phyloP scores from a whole-genome alignment of 2,329 filamentous ascomycete species.

The Aspergillus carbonarius region DNA sequence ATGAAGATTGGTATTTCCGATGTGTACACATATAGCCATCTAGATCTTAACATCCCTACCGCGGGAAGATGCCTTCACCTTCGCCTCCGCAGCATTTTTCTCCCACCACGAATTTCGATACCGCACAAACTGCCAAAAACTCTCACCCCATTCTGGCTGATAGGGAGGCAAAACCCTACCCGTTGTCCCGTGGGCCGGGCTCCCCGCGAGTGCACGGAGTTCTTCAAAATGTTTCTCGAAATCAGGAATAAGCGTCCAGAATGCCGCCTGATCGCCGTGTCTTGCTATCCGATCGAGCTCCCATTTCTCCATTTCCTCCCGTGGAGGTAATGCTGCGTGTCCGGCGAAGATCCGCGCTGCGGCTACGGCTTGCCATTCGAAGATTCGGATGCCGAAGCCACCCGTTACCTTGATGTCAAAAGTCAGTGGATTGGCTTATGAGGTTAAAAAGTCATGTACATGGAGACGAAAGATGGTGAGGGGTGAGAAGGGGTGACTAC shows the following conservation, averaged over 20 bases:
- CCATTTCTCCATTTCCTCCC: conserved; percentile 55
- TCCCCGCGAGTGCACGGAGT: conserved; percentile 37
- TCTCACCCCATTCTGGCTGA: background rate
- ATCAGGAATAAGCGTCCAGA: conserved; percentile 56
- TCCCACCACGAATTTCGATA: background rate
- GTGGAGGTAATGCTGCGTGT: conserved; percentile 49
- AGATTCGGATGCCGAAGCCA: conserved; percentile 61
- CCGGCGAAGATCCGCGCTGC: conserved; percentile 59
- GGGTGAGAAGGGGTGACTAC: background rate
- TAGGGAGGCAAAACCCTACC: background rate
- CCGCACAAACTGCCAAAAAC: background rate
- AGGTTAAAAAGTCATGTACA: too few relatives aligned
- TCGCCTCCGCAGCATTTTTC: background rate
- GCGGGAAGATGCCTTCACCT: too few relatives aligned
- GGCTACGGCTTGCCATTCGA: conserved; percentile 65
- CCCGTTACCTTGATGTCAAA: conserved; percentile 38
- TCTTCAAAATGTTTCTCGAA: conserved; percentile 64
- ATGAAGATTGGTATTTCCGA: too few relatives aligned
- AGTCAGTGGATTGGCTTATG: too few relatives aligned
- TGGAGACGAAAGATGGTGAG: too few relatives aligned
- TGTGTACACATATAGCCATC: background rate
- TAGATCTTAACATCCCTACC: background rate
- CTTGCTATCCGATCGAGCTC: conserved; percentile 36
- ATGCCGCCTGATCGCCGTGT: conserved; percentile 26
- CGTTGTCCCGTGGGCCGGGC: conserved; percentile 7